phyloP scores from a whole-genome alignment of 257 asterid genomes.

The Ophiorrhiza pumila region DNA sequence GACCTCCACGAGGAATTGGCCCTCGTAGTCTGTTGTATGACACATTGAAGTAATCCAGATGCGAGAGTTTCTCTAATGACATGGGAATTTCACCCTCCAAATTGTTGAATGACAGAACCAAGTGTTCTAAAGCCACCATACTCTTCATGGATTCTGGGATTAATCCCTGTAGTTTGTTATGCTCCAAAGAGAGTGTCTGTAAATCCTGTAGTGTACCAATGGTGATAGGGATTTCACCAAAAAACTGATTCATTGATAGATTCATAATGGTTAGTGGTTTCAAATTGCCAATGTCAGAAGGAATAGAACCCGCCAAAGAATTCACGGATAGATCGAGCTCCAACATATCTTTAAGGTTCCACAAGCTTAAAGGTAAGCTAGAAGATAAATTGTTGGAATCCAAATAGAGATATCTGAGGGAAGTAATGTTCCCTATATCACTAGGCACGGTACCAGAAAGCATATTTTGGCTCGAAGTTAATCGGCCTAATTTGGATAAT shows the following conservation, averaged over 20 bases:
- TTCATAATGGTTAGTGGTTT: neutral
- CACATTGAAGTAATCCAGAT: neutral
- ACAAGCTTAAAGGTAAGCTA: neutral
- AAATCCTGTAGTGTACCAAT: neutral
- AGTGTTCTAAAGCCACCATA: neutral
- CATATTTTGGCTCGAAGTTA: neutral
- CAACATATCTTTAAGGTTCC: constrained; percentile 5
- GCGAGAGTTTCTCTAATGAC: neutral
- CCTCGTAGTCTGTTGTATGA: neutral
- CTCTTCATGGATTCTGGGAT: constrained; percentile 3
- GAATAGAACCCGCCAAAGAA: neutral
- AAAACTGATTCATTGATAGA: no score
- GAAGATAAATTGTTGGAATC: neutral
- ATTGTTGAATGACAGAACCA: neutral
- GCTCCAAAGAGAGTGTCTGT: neutral
- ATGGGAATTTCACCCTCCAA: neutral
- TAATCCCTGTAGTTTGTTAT: neutral
- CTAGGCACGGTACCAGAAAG: neutral
- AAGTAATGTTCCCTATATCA: neutral
- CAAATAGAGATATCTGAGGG: neutral
- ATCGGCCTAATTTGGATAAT: neutral
- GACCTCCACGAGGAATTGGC: neutral
- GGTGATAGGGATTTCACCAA: neutral
- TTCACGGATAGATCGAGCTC: neutral
- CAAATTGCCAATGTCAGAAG: constrained; percentile 4